phyloP scores from a whole-genome alignment of 345 rosid species.

The Lepidium sativum region DNA sequence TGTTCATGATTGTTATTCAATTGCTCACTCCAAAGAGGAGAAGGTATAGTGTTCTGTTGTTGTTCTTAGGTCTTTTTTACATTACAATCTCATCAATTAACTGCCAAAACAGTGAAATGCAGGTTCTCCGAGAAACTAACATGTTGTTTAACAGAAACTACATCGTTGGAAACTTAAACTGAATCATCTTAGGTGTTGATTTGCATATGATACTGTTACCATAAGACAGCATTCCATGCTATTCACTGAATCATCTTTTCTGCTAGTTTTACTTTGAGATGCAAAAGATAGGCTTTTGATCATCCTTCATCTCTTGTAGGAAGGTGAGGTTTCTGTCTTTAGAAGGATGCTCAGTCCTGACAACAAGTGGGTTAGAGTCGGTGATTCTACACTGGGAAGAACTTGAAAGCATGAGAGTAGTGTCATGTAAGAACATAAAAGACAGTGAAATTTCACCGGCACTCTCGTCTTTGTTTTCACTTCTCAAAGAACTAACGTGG shows the following conservation, averaged over 20 bases:
- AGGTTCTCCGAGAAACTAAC: neutral
- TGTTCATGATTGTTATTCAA: neutral
- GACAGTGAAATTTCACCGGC: constrained; percentile 64
- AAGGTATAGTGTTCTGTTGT: neutral
- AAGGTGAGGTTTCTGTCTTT: constrained; percentile 52
- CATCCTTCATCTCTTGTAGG: constrained; percentile 34
- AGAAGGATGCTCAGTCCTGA: constrained; percentile 75
- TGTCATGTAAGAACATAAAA: constrained; percentile 67
- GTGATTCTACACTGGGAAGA: constrained; percentile 64
- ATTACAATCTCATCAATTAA: neutral
- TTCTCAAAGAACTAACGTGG: constrained; percentile 82
- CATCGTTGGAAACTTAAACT: neutral
- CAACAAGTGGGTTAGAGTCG: constrained; percentile 69
- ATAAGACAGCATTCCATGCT: neutral
- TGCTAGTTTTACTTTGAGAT: neutral
- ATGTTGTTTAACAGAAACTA: neutral
- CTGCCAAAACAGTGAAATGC: neutral
- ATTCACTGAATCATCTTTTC: neutral
- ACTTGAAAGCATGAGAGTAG: constrained; percentile 57
- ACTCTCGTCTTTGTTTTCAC: constrained; percentile 60
- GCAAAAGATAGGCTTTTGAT: neutral
- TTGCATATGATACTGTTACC: neutral
- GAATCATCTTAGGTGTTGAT: neutral
- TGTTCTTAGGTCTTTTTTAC: neutral
- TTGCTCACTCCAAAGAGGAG: neutral